Evolutionary conservation across 2,329 filamentous ascomycete species (phyloP), one percentile per base, ranked within the genome.

Genomic region (Penicillium oxalicum): DNA sequence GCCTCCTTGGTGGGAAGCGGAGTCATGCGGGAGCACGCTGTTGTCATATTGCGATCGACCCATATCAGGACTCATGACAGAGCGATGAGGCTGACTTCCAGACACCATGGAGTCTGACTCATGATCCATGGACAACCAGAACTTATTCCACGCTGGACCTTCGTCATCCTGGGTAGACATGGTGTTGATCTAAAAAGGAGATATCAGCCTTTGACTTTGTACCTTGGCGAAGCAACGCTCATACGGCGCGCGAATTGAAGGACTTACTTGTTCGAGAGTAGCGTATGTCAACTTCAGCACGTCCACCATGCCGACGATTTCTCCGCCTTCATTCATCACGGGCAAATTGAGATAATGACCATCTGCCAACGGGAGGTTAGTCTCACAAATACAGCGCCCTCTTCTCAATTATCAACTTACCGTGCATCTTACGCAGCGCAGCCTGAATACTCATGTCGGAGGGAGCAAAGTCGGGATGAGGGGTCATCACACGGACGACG

Each of bases 361-460:
- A 75, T 98, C 91, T 94, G 56, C 36, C 42, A 27, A 26, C 12
- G 5, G 40, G 53, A 41, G 48, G 56, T 36, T 40, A 47, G 9
- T 11, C 53, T 39, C 45, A 29, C 33, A 9, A 25, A 12, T 4
- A 26, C 4, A 42, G 28, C 13, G 12, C 18, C 18, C 18, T 27
- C 18, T 2, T 29, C 12, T 18, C 7, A 8, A 26, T 18, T 43
- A 29, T 35, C 46, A 40, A 74, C 87, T 73, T 74, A 93, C 89
- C 91, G 69, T 98, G 93, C 93, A 98, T 98, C 79, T 98, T 98
- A 62, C 93, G 86, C 47, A 98, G 82, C 63, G 93, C 93, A 59
- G 91, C 89, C 74, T 98, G 93, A 65, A 98, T 97, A 70, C 85
- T 97, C 93, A 98, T 97, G 70, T 97, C 91, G 75, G 95, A 88